Evolutionary conservation across 1,284 basidiomycete genomes (phyloP).

Genomic region (Chalciporus sp.): DNA sequence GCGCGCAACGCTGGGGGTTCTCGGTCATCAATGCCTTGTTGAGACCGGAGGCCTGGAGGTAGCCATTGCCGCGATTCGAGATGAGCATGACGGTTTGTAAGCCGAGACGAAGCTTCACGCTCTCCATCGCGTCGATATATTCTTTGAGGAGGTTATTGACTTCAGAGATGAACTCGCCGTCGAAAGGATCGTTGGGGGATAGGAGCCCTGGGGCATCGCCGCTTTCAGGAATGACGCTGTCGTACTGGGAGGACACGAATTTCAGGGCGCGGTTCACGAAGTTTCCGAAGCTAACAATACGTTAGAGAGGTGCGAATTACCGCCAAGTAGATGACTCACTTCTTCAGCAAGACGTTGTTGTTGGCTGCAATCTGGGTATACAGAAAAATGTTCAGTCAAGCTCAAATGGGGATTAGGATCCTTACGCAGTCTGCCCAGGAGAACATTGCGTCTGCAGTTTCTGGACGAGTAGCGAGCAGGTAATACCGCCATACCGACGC

Average conservation of each 20-base stretch:
- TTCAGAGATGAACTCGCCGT: slow-evolving; percentile 80
- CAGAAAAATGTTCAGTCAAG: neutral
- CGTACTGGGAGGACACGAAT: slow-evolving; percentile 89
- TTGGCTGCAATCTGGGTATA: slow-evolving; percentile 77
- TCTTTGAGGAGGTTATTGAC: slow-evolving; percentile 81
- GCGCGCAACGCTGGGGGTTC: slow-evolving; percentile 84
- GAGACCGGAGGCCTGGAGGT: slow-evolving; percentile 90
- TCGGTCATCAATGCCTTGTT: slow-evolving; percentile 88
- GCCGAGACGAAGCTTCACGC: slow-evolving; percentile 87
- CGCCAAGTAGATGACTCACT: slow-evolving; percentile 50
- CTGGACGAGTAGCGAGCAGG: slow-evolving; percentile 90
- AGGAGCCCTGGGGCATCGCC: slow-evolving; percentile 68
- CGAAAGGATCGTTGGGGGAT: slow-evolving; percentile 67
- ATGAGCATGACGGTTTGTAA: slow-evolving; percentile 89
- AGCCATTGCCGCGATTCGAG: slow-evolving; percentile 91
- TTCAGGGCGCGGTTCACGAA: slow-evolving; percentile 96
- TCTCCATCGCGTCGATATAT: slow-evolving; percentile 89
- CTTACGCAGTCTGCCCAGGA: slow-evolving; percentile 93
- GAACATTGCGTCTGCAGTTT: slow-evolving; percentile 95
- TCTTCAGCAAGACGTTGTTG: slow-evolving; percentile 94
- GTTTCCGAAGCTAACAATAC: slow-evolving; percentile 83
- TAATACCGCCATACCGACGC: slow-evolving; percentile 98
- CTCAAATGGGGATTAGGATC: neutral
- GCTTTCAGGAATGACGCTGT: slow-evolving; percentile 78
- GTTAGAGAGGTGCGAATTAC: slow-evolving; percentile 9